Base-by-base conservation (phyloP, 139 green algal genomes). In the Choricystis sp. region DNA sequence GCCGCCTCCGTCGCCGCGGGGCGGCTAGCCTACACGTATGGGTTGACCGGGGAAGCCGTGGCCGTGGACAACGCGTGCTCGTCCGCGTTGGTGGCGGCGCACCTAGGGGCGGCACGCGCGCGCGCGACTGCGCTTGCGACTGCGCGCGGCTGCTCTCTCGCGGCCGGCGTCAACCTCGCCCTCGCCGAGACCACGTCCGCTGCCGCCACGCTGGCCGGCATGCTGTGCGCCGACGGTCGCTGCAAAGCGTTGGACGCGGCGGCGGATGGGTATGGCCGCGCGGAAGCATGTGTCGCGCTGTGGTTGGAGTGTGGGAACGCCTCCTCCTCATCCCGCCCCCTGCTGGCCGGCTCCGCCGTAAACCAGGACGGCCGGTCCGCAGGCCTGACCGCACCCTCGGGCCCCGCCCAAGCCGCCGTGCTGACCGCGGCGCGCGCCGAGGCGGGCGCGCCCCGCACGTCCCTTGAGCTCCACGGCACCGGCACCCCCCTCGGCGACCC, bases 51-150 rank as follows among this genome's bases (percentile, higher is more conserved):
- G 4, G 85, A 82, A 0, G 81, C 79, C 30, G 66, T 90, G 55
- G 86, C 81, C 16, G 83, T 78, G 59, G 88, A 94, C 79, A 94
- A 85, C 21, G 86, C 86, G 49, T 94, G 86, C 81, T 90, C 81
- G 20, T 86, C 75, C 56, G 88, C 79, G n/a, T 69, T 87, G 63
- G 81, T 87, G 48, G 62, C 57, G 56, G 26, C 69, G 26, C 76
- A 82, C 66, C 66, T 66, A 21, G 76, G 31, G 23, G 59, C 49
- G 16, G 26, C 48, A 28, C 49, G 62, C 59, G 16, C 57, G 2
- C 24, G 5, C 1, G 56, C 56, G 21, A 3, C 3, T 2, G 29
- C 29, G 14, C 24, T 2, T 1, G 56, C 56, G 21, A 3, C 3
- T 2, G 29, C 29, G 14, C 5, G 3, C 19, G 60, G 25, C 26